These are phyloP conservation scores for Trypanosoma boissoni DNA, from an alignment of 208 protist genomes.

Conservation along the genomic window DNA sequence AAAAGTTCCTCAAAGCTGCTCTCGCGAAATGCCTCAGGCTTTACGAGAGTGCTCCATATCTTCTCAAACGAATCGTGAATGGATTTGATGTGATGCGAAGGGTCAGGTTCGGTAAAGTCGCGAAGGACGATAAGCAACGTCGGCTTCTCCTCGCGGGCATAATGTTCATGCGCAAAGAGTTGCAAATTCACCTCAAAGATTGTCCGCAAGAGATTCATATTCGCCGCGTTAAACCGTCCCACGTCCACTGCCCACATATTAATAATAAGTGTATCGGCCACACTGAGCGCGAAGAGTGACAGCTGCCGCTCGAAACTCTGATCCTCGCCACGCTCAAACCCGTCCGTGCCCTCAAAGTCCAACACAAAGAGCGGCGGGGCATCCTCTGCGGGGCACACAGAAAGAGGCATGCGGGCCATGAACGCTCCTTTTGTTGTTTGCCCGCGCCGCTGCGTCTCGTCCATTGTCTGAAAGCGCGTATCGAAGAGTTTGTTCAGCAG, in stretches of 20 bases:
- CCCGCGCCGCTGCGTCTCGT: conserved; percentile 78
- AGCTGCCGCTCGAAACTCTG: conserved; percentile 96
- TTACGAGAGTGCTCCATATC: conserved; percentile 89
- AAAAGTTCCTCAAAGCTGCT: conserved; percentile 69
- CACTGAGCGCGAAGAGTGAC: conserved; percentile 95
- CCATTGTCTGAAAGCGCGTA: conserved; percentile 94
- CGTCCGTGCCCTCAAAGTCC: conserved; percentile 97
- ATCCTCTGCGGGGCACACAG: conserved; percentile 17
- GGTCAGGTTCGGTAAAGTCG: conserved; percentile 92
- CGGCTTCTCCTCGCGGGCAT: conserved; percentile 87
- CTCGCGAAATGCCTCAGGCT: conserved; percentile 54
- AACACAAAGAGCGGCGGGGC: conserved; percentile 85
- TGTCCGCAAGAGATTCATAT: conserved; percentile 93
- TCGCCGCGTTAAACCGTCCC: conserved; percentile 94
- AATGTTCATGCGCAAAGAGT: conserved; percentile 88
- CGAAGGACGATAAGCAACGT: conserved; percentile 95
- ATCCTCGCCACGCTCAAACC: conserved; percentile 95
- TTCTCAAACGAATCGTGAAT: conserved; percentile 92
- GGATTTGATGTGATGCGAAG: conserved; percentile 62
- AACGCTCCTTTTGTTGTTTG: conserved; percentile 96
- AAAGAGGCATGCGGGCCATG: conserved; percentile 24
- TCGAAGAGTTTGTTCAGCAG: conserved; percentile 96
- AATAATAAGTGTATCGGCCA: conserved; percentile 96
- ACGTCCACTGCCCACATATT: conserved; percentile 98
- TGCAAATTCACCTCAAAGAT: conserved; percentile 97